A percentile compares a stretch with the other conserved stretches of the same genome.
These are phyloP conservation scores for Penicillium sp. DNA, from an alignment of 2,329 filamentous ascomycete genomes.

Conservation along the genomic window DNA sequence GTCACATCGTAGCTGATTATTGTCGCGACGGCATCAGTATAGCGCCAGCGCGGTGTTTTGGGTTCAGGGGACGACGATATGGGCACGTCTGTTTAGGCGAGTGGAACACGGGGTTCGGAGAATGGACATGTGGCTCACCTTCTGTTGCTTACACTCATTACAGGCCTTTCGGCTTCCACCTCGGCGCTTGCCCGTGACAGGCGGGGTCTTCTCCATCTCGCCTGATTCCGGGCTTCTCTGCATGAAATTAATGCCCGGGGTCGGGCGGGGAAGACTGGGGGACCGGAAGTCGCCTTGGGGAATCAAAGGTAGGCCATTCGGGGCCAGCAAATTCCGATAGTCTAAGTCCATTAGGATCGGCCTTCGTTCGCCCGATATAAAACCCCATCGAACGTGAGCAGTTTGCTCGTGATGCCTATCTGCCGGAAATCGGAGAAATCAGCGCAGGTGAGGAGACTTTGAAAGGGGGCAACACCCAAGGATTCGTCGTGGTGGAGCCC, in stretches of 20 bases:
- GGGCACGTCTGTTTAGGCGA: not conserved
- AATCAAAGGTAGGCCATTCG: conserved; percentile 34
- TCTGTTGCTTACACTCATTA: conserved; percentile 69
- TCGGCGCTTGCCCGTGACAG: conserved; percentile 50
- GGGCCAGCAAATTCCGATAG: conserved; percentile 36
- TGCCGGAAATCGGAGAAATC: conserved; percentile 44
- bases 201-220: conserved; percentile 42
- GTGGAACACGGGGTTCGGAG: conserved; percentile 3
- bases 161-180: conserved; percentile 55
- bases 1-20: conserved; percentile 62
- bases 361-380: conserved; percentile 31
- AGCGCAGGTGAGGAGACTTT: conserved; percentile 2
- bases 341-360: conserved; percentile 38
- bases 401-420: conserved; percentile 24
- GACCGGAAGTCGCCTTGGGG: conserved; percentile 40
- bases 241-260: conserved; percentile 31
- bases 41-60: not conserved
- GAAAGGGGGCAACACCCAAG: not conserved
- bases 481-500: conserved; percentile 3
- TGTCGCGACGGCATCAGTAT: conserved; percentile 15
- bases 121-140: conserved; percentile 47
- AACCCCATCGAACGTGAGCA: conserved; percentile 26
- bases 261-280: conserved; percentile 33
- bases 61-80: not conserved
- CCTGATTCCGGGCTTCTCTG: conserved; percentile 34